A percentile compares a stretch with the other conserved stretches of the same genome.
Evolutionary conservation across 2,329 filamentous ascomycete species (phyloP).

Genomic region (Chaetomiaceae sp.): DNA sequence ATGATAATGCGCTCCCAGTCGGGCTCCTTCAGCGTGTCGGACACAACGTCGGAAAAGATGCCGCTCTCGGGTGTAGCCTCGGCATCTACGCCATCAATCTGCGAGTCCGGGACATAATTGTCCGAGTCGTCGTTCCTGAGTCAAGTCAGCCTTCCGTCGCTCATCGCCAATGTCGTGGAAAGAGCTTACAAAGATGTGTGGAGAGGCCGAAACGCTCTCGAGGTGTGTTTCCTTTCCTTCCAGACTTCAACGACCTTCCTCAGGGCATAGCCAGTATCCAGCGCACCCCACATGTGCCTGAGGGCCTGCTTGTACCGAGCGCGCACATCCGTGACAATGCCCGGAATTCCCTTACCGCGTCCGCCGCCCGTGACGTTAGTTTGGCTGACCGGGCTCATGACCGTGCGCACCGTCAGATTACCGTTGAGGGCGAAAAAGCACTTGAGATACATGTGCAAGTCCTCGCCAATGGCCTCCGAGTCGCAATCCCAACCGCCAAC

Average conservation of each 20-base stretch:
- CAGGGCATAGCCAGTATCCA: slow-evolving; percentile 64
- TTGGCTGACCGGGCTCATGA: slow-evolving; percentile 67
- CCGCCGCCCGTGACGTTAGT: slow-evolving; percentile 64
- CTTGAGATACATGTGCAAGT: slow-evolving; percentile 74
- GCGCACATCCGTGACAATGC: slow-evolving; percentile 53
- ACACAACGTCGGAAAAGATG: slow-evolving; percentile 52
- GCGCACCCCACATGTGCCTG: slow-evolving; percentile 71
- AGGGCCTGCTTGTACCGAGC: slow-evolving; percentile 69
- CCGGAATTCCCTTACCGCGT: slow-evolving; percentile 47
- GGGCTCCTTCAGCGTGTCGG: slow-evolving; percentile 47
- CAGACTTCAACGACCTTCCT: slow-evolving; percentile 55
- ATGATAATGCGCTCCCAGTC: slow-evolving; percentile 54
- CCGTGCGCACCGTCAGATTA: slow-evolving; percentile 58
- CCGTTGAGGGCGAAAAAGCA: slow-evolving; percentile 72
- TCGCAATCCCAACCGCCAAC: slow-evolving; percentile 70
- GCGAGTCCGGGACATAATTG: slow-evolving; percentile 45
- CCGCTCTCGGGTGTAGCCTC: slow-evolving; percentile 45
- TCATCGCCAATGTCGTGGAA: background rate
- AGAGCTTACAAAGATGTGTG: slow-evolving; percentile 47
- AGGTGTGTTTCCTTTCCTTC: slow-evolving; percentile 53
- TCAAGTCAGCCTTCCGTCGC: slow-evolving; percentile 20
- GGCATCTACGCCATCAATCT: slow-evolving; percentile 35
- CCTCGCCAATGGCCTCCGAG: slow-evolving; percentile 68
- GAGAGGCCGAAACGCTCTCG: slow-evolving; percentile 51
- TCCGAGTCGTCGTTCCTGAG: slow-evolving; percentile 42